Base-by-base conservation (phyloP, 441 rosid genomes). In the Kokia cookei region DNA sequence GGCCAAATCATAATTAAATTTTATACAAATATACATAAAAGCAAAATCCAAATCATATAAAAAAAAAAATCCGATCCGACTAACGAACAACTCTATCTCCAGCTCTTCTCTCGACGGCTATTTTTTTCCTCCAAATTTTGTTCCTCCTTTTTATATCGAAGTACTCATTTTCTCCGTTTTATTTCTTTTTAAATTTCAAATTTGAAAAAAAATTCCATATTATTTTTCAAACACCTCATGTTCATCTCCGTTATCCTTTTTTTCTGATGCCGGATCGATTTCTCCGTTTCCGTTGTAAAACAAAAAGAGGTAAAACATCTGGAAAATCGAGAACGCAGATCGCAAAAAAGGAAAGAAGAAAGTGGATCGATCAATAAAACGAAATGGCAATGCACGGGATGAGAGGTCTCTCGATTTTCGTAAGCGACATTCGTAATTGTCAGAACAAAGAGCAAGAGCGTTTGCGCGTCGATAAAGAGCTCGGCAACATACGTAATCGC, bases 381-480 rank as follows among this genome's bases (percentile, higher is more conserved):
- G 67, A 73, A 72, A 91, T 91, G 94, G 88, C 93, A 83, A 77
- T 91, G 68, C 82, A 92, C n/a, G 99, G 99, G 72, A 96, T 96
- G 98, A 89, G 99, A 81, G 99, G 99, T 0, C 97, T 96, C 65
- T 96, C 99, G 4, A 93, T 96, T 1, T 96, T 96, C 81, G 93
- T 96, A 66, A 96, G 99, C 76, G 99, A 96, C 76, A 65, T 96
- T 67, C 94, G 99, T 14, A 96, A 94, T 90, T 92, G 99, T 81
- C 98, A 84, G 84, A 94, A 96, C 86, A 96, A 96, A 81, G 99
- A 96, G 73, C 93, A 89, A 61, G 99, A 96, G 75, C 79, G 99
- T n/a, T 96, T 92, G 48, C 96, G 99, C 47, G 99, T 96, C 64
- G 99, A 96, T 80, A 96, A 96, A 84, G 99, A 94, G 92, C 98